Evolutionary conservation across 495 filamentous ascomycete species (phyloP), one percentile per base, ranked within the genome.

Genomic region (Talaromyces liani): DNA sequence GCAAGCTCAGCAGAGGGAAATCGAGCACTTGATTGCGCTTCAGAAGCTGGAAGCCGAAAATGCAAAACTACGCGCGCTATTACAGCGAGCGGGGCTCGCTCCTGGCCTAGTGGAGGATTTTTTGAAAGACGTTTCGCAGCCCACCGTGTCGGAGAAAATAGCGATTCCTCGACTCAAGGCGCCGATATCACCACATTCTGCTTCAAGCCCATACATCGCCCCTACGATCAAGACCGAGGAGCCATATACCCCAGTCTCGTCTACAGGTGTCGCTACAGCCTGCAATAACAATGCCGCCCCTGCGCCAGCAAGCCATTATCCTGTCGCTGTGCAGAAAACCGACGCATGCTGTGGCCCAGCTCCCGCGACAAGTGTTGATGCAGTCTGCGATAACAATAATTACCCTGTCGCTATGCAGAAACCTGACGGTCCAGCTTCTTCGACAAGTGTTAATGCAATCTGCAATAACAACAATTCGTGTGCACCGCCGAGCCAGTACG

Each of bases 21-120:
- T 80, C 7, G 69, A 76, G 45, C 68, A 79, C 54, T 67, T 75
- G 36, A 60, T 80, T 5, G 64, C 65, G 1, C 63, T 72, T 7
- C 77, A 80, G 65, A 77, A 67, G 60, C 57, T 79, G 0, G 70
- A 78, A 59, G 70, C 72, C 0, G 77, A 80, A 65, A 80, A 80
- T 61, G 65, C 65, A 4, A 70, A 70, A 29, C 62, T 80, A 45
- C 71, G 60, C 59, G 51, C 56, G 34, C 65, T 79, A 7, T 51
- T 79, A 18, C 61, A 61, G 10, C 65, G 65, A 12, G 59, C 69
- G 14, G 77, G 77, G 4, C 29, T 76, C 9, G 63, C 75, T 2
- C 4, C 55, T 8, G 65, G 63, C 18, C 39, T 68, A 2, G 58
- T 78, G n/a, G 69, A 75, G 20, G 68, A 70, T 34, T 78, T 78